These are phyloP conservation scores for Chytriomyces hyalinus DNA, from an alignment of 192 early-diverging fungal species.

Conservation along the genomic window DNA sequence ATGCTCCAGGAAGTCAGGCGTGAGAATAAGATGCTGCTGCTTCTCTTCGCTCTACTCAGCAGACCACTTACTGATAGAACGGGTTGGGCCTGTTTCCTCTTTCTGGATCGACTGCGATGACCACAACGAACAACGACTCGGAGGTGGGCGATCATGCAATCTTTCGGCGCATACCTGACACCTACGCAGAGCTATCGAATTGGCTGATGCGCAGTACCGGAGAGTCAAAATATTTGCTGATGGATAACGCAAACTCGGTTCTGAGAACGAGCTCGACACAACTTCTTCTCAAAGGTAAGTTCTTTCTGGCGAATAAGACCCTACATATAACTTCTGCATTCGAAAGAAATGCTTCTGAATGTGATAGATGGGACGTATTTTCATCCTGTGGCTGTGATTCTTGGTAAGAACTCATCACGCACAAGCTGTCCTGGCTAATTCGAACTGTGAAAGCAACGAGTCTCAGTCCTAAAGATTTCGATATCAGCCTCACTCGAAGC, in stretches of 20 bases:
- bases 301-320: neutral
- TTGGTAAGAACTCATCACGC: neutral
- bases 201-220: neutral
- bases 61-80: neutral
- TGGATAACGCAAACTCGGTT: conserved; percentile 23
- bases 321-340: neutral
- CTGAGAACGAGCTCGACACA: neutral
- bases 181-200: neutral
- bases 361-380: neutral
- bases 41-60: neutral
- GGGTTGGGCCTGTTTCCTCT: too few species aligned
- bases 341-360: conserved; percentile 2
- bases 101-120: neutral
- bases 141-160: neutral
- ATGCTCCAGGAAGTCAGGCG: neutral
- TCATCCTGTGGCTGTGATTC: neutral
- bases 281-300: neutral
- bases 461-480: conserved; percentile 8
- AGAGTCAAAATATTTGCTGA: neutral
- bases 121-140: neutral
- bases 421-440: neutral
- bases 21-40: neutral
- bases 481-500: conserved; percentile 19
- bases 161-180: neutral
- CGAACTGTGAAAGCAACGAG: neutral